Base-by-base conservation (phyloP, 2,329 filamentous ascomycete genomes). In the Aspergillus sp. region DNA sequence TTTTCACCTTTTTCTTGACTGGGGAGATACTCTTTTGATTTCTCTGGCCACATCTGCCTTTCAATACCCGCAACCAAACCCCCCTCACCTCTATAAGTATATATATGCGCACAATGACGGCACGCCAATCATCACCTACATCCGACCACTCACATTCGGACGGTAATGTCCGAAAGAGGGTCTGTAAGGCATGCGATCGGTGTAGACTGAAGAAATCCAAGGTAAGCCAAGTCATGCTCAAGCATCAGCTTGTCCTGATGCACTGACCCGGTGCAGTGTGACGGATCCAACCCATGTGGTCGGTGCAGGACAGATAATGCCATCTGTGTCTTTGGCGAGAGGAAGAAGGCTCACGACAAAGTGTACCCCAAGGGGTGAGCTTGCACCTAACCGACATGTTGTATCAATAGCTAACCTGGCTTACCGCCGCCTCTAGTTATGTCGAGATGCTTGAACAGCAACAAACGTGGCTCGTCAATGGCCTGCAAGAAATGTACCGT, bases 361-460 rank as follows among this genome's bases (percentile, higher is more conserved):
- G 83, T 87, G 50, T 88, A 88, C 72, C 86, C 86, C n/a, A 89
- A 88, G 77, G 86, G 86, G 82, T 88, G 74, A 76, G 81, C 73
- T 52, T 64, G 52, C 65, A 55, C 61, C 59, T 60, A 41, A 45
- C 3, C 25, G 32, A 30, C 9, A 21, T 43, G 36, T 59, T 60
- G 48, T 21, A 23, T 43, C 39, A 17, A 55, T 57, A 36, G 32
- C 56, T 63, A 38, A 58, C 39, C 12, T 21, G n/a, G 23, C 38
- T 9, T 38, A n/a, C 32, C 28, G 19, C 19, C 53, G 28, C 21
- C 3, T 15, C 50, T 48, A 87, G 85, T 65, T 87, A 87, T 63
- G 85, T 88, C 30, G 86, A 89, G 72, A 87, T 88, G 85, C 81
- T 89, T 53, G 86, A 89, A 69, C 85, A 87, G 69, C 86, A 89